Percentiles rank a stretch among this genome's conserved stretches.
These are phyloP conservation scores for Eucalyptus fibrosa DNA, from an alignment of 345 rosid genomes.

Conservation along the genomic window DNA sequence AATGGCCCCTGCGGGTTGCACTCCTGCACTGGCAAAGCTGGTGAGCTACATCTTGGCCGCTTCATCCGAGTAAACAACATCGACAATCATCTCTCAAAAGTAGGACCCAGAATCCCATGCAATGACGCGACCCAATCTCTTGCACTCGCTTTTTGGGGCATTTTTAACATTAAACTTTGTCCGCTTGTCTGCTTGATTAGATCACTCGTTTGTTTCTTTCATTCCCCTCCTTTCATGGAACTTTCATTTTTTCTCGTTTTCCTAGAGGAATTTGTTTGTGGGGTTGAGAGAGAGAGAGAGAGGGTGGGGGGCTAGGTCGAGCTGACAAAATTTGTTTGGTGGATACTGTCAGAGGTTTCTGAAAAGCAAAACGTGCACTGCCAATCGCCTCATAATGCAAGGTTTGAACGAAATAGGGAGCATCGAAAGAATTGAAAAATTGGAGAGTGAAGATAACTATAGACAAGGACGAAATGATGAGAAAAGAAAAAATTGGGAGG, in stretches of 20 bases:
- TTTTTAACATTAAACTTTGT: not conserved
- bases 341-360: conserved; percentile 16
- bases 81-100: not conserved
- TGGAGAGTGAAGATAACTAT: not conserved
- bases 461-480: not conserved
- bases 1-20: not conserved
- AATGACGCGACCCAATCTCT: not conserved
- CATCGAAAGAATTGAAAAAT: not conserved
- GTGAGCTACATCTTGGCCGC: not conserved
- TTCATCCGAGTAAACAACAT: not conserved
- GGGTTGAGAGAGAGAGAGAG: not conserved
- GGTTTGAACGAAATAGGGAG: not conserved
- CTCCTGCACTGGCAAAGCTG: not conserved
- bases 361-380: conserved; percentile 26
- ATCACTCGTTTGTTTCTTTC: not conserved
- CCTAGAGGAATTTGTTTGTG: not conserved
- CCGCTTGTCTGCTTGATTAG: not conserved
- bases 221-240: not conserved
- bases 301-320: not conserved
- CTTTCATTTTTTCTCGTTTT: not conserved
- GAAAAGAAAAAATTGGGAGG: not conserved
- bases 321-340: conserved; percentile 2
- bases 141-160: not conserved
- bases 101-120: not conserved
- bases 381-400: not conserved